Conservation (phyloP, 2,329 filamentous ascomycete genomes). For the Nannizziopsis arthrosporioides region DNA sequence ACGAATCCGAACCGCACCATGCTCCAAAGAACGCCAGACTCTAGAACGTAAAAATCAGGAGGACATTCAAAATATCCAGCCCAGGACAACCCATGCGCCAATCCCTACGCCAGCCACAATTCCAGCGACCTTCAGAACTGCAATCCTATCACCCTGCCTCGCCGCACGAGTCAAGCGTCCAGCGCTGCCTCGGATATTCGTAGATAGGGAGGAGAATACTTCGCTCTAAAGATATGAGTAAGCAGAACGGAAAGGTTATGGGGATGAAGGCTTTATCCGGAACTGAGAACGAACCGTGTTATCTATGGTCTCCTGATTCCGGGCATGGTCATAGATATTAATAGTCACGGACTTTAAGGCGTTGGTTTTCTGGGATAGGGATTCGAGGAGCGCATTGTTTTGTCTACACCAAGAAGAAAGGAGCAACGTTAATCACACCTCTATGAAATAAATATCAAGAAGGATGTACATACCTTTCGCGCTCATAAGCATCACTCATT, state of each 20-base stretch:
- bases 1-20: not conserved
- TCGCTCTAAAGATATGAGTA: conserved; percentile 49
- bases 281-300: conserved; percentile 52
- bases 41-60: not conserved
- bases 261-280: not conserved
- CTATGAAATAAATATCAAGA: not conserved
- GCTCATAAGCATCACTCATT: conserved; percentile 66
- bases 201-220: conserved; percentile 79
- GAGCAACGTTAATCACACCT: conserved; percentile 11
- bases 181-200: conserved; percentile 72
- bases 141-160: conserved; percentile 76
- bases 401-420: conserved; percentile 42
- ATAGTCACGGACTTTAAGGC: conserved; percentile 87
- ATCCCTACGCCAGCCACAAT: conserved; percentile 66
- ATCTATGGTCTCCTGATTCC: conserved; percentile 78
- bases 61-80: conserved; percentile 44
- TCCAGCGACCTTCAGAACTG: conserved; percentile 76
- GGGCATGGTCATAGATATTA: conserved; percentile 94
- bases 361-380: conserved; percentile 81
- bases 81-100: conserved; percentile 60
- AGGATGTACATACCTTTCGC: conserved; percentile 45
- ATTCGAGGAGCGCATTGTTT: conserved; percentile 88
- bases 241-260: not conserved
- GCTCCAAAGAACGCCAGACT: not conserved
- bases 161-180: conserved; percentile 80